phyloP scores from a whole-genome alignment of 2,329 filamentous ascomycete species.

The Diaporthe vaccinii region DNA sequence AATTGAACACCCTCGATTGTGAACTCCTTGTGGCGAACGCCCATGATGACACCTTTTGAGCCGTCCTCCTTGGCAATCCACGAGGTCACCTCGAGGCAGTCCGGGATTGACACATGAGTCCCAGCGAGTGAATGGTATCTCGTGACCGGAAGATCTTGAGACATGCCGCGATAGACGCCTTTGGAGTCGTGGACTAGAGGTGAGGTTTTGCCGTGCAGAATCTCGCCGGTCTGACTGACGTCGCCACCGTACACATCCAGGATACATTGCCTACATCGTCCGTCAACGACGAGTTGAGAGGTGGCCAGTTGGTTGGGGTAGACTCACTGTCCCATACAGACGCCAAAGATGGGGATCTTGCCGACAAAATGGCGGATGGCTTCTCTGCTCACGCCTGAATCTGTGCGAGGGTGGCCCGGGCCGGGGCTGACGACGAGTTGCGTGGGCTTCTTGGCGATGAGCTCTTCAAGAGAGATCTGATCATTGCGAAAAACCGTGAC shows the following conservation, averaged over 20 bases:
- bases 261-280: conserved; percentile 82
- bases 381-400: conserved; percentile 93
- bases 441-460: conserved; percentile 87
- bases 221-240: conserved; percentile 94
- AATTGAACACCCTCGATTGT: conserved; percentile 98
- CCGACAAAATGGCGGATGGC: conserved; percentile 92
- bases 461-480: conserved; percentile 85
- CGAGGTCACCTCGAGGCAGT: conserved; percentile 89
- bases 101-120: conserved; percentile 87
- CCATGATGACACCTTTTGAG: conserved; percentile 92
- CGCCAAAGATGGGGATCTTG: conserved; percentile 95
- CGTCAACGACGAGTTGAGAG: conserved; percentile 41
- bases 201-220: conserved; percentile 97
- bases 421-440: conserved; percentile 96
- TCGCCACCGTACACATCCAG: conserved; percentile 93
- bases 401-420: conserved; percentile 90
- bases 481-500: conserved; percentile 95
- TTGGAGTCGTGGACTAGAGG: conserved; percentile 89
- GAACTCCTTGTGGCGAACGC: conserved; percentile 91
- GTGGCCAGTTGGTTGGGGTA: neutral
- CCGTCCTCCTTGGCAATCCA: conserved; percentile 86
- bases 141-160: conserved; percentile 87
- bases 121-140: conserved; percentile 97
- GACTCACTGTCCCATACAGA: conserved; percentile 95
- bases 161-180: conserved; percentile 89